Percentiles rank a stretch among this genome's conserved stretches.
Evolutionary conservation across 2,329 filamentous ascomycete species (phyloP).

Genomic region (Trichothecium roseum): DNA sequence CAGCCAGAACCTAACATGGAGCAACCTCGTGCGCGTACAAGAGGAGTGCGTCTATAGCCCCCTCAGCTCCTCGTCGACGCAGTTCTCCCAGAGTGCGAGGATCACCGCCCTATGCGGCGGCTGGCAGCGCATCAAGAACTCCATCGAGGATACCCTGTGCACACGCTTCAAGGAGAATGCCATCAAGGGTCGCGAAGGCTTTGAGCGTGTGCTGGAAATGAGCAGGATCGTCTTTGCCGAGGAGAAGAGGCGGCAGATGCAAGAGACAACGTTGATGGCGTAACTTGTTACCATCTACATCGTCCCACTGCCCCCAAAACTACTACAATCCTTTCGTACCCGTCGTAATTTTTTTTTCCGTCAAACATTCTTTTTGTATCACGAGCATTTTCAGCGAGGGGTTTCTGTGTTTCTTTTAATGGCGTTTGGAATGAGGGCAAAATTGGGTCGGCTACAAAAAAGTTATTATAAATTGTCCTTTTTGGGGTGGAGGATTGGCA

Average conservation of each 20-base stretch:
- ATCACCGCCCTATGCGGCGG: conserved; percentile 92
- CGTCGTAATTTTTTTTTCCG: neutral
- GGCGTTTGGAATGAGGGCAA: no score
- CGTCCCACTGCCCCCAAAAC: neutral
- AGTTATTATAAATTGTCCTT: no score
- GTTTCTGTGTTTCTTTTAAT: no score
- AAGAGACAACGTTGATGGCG: conserved; percentile 5
- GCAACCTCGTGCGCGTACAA: conserved; percentile 80
- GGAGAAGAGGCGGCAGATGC: conserved; percentile 55
- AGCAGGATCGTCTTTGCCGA: conserved; percentile 85
- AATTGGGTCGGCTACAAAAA: no score
- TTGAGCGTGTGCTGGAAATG: conserved; percentile 90
- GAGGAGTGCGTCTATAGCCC: conserved; percentile 87
- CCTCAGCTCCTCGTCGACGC: conserved; percentile 47
- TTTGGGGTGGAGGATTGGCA: no score
- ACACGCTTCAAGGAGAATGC: conserved; percentile 89
- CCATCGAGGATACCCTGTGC: conserved; percentile 86
- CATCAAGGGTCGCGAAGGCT: conserved; percentile 80
- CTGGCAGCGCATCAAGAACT: conserved; percentile 95
- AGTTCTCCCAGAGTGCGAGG: conserved; percentile 81
- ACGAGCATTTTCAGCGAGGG: no score
- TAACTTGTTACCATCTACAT: no score
- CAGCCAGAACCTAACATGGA: conserved; percentile 88
- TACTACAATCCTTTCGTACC: neutral
- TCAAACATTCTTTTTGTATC: no score